These are phyloP conservation scores for Secale cereale DNA, from an alignment of 176 grass and related monocot species.

Conservation along the genomic window DNA sequence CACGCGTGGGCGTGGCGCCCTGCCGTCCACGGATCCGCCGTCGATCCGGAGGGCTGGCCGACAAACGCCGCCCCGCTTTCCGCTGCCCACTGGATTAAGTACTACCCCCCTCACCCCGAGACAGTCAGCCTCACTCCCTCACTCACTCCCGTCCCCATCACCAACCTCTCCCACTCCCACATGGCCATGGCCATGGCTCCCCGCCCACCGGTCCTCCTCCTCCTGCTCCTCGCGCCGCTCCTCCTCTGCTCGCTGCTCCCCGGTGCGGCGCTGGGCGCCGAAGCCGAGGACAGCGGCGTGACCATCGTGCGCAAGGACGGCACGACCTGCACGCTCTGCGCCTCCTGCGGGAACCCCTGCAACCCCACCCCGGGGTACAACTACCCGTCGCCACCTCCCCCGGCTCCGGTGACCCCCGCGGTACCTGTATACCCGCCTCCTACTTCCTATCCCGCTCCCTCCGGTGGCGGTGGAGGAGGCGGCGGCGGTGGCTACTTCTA, in stretches of 20 bases:
- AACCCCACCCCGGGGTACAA: constrained; percentile 16
- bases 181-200: constrained; percentile 42
- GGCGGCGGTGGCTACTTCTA: constrained; percentile 18
- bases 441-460: constrained; percentile 31
- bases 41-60: constrained; percentile 19
- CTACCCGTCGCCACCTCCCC: constrained; percentile 54
- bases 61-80: background rate
- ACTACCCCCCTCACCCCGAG: background rate
- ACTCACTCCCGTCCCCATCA: constrained; percentile 26
- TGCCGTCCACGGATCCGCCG: background rate
- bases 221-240: constrained; percentile 17
- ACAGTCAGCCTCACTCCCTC: background rate
- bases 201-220: background rate
- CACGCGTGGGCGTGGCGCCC: background rate
- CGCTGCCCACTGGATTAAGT: constrained; percentile 9
- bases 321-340: constrained; percentile 84
- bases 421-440: constrained; percentile 27
- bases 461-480: too few relatives aligned
- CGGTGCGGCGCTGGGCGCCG: background rate
- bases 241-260: constrained; percentile 10
- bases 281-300: background rate
- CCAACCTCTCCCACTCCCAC: background rate
- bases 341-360: constrained; percentile 79
- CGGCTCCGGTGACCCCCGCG: constrained; percentile 20
- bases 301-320: constrained; percentile 66